phyloP scores from a whole-genome alignment of 2,329 filamentous ascomycete species.

The Talaromyces sp. region DNA sequence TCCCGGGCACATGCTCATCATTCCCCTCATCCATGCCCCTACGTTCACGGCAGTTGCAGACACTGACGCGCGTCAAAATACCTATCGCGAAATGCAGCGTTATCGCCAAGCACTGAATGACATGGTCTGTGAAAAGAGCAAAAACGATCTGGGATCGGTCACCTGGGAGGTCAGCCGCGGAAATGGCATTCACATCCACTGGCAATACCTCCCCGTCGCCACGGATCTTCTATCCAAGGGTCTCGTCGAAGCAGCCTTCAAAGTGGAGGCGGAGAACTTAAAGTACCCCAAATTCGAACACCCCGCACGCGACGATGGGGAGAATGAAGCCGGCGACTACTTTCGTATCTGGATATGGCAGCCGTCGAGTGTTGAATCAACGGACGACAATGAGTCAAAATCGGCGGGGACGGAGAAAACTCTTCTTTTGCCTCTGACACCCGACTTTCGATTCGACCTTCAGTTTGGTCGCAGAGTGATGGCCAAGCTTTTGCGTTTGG shows the following conservation, averaged over 20 bases:
- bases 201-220: constrained; percentile 83
- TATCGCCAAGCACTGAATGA: constrained; percentile 72
- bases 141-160: constrained; percentile 65
- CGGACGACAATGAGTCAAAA: constrained; percentile 4
- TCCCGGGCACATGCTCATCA: constrained; percentile 84
- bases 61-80: constrained; percentile 50
- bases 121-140: constrained; percentile 56
- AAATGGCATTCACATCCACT: constrained; percentile 80
- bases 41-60: constrained; percentile 65
- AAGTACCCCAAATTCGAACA: constrained; percentile 51
- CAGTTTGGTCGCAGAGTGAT: constrained; percentile 86
- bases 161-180: constrained; percentile 88
- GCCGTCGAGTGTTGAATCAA: constrained; percentile 19
- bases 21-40: constrained; percentile 76
- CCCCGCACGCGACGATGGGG: constrained; percentile 33
- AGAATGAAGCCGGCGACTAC: constrained; percentile 53
- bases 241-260: constrained; percentile 82
- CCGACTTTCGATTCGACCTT: constrained; percentile 73
- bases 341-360: constrained; percentile 79
- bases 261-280: constrained; percentile 76
- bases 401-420: constrained; percentile 41
- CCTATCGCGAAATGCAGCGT: constrained; percentile 73
- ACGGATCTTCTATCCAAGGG: constrained; percentile 62
- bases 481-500: constrained; percentile 77
- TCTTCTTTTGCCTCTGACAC: constrained; percentile 67